Evolutionary conservation across 225 moss, liverwort and hornwort genomes (phyloP).

Genomic region (Ulota crispa): DNA sequence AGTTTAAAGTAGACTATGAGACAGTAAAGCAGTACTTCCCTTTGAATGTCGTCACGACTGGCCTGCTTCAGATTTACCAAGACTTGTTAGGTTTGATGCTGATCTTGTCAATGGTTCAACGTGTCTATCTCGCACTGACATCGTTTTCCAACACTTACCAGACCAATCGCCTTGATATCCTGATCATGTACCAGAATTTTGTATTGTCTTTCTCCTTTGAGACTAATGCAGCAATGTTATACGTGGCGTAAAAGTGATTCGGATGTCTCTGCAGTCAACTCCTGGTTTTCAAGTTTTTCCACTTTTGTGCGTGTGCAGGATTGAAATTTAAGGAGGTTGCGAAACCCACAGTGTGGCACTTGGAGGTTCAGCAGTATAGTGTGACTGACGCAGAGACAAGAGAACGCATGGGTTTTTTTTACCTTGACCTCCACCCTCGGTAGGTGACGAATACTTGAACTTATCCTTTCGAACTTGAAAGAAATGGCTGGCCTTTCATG

Average conservation of each 20-base stretch:
- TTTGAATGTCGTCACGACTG: slow-evolving; percentile 82
- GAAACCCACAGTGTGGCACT: slow-evolving; percentile 77
- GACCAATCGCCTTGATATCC: neutral
- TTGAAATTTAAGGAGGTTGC: slow-evolving; percentile 81
- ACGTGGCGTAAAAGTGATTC: neutral
- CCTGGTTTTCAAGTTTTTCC: slow-evolving; percentile 8
- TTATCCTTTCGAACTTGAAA: neutral
- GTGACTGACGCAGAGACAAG: slow-evolving; percentile 84
- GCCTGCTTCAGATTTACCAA: slow-evolving; percentile 94
- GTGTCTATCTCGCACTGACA: slow-evolving; percentile 2
- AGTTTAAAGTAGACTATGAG: slow-evolving; percentile 90
- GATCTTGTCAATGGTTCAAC: slow-evolving; percentile 14
- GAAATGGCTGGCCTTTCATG: neutral
- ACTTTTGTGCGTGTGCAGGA: slow-evolving; percentile 42
- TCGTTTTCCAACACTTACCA: neutral
- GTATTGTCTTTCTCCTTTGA: neutral
- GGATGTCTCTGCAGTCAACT: neutral
- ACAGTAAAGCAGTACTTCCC: slow-evolving; percentile 96
- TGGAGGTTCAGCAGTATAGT: slow-evolving; percentile 77
- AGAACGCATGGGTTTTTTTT: slow-evolving; percentile 92
- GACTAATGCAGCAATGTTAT: neutral
- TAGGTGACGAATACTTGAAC: slow-evolving; percentile 32
- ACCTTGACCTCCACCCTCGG: slow-evolving; percentile 89
- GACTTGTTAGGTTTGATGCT: slow-evolving; percentile 73
- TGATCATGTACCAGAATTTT: neutral